Evolutionary conservation across 495 filamentous ascomycete genomes (phyloP).

Genomic region (Niebla homalea): DNA sequence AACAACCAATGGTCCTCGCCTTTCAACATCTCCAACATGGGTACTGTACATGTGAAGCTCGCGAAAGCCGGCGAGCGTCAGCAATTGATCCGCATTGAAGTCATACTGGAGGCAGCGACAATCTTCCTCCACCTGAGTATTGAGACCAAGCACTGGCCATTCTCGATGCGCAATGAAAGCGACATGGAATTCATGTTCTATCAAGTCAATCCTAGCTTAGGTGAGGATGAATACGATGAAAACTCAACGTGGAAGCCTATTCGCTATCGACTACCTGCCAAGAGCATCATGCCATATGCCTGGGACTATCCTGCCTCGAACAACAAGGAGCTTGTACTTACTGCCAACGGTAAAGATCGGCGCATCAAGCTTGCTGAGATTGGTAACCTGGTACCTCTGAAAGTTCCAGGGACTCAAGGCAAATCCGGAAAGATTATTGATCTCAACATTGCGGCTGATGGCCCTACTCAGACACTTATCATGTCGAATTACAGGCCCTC

Average conservation of each 20-base stretch:
- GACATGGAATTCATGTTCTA: conserved; percentile 92
- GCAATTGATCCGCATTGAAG: conserved; percentile 72
- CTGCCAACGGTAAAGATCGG: conserved; percentile 62
- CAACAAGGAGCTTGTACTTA: conserved; percentile 79
- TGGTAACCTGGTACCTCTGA: conserved; percentile 85
- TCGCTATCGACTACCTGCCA: conserved; percentile 79
- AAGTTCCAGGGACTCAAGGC: conserved; percentile 46
- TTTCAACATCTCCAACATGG: conserved; percentile 90
- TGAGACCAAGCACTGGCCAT: conserved; percentile 92
- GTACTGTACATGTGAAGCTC: conserved; percentile 83
- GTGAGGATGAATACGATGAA: conserved; percentile 70
- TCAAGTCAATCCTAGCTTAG: conserved; percentile 66
- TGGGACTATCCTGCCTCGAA: conserved; percentile 99
- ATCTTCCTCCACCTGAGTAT: conserved; percentile 84
- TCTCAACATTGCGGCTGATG: conserved; percentile 87
- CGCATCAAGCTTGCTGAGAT: conserved; percentile 93
- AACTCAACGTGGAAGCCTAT: conserved; percentile 76
- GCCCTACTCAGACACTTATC: conserved; percentile 86
- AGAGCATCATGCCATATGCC: conserved; percentile 98
- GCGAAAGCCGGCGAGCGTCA: conserved; percentile 82
- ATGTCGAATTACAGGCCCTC: conserved; percentile 89
- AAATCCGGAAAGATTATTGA: conserved; percentile 72
- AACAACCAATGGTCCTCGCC: conserved; percentile 98
- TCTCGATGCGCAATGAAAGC: conserved; percentile 95
- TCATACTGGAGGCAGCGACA: conserved; percentile 81